Base-by-base conservation (phyloP, 1,284 basidiomycete species). In the Tilletia horrida region DNA sequence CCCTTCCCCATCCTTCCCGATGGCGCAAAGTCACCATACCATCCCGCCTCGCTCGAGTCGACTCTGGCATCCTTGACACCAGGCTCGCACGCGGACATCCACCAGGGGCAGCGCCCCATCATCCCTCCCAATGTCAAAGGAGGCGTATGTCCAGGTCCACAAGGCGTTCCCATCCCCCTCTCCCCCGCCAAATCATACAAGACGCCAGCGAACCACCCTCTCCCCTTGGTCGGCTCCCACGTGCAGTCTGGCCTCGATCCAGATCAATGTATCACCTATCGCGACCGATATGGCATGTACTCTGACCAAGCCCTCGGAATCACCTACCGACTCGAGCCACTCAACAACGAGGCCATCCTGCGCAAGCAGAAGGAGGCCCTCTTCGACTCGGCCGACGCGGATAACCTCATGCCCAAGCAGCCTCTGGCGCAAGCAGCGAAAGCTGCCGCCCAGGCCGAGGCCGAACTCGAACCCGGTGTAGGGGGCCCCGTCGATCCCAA, bases 281-380 rank as follows among this genome's bases (percentile, higher is more conserved):
- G 71, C 7, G 72, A 72, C 52, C 67, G 80, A 43, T 81, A 80
- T 66, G 67, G 70, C 65, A 81, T 81, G 80, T 81, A 81, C 71
- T 76, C 79, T 31, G 80, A 81, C 69, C 72, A 81, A 59, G 79
- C 79, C n/a, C 76, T 81, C 55, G 74, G 73, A 66, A 79, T 81
- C 73, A 76, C 74, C 35, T 81, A 81, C 65, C 74, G 80, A n/a
- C 67, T 72, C 42, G 76, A 77, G 47, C 64, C 72, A 2, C 74
- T 75, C 45, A 71, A 76, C 69, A 76, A 78, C 65, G 70, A 73
- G 35, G 44, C 64, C 31, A 69, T 69, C 45, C 52, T 70, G 27
- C 67, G 67, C 29, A 71, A 72, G 62, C 64, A 65, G n/a, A 72
- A 76, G 61, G 75, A 76, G 66, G 68, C 65, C 8, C 35, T 71